Base-by-base conservation (phyloP, 148 eudicot species). In the Vaccinium vitisidaea region DNA sequence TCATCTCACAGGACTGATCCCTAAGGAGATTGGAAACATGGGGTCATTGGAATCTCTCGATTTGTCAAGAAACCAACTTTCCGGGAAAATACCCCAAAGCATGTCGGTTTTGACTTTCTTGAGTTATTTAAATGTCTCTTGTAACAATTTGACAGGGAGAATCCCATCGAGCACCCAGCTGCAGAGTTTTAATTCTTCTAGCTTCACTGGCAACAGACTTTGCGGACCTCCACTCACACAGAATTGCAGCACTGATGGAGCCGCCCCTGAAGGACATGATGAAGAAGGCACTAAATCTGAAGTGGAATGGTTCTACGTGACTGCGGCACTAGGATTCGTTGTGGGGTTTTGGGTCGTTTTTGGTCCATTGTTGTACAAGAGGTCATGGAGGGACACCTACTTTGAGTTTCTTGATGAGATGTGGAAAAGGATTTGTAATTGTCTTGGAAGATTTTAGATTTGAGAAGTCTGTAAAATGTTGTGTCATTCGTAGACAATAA, bases 151-250 rank as follows among this genome's bases (percentile, higher is more conserved):
- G n/a, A 0, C 4, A 4, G 77, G 77, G 1, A 73, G 46, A 73
- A 32, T 73, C n/a, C 77, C 77, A 73, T 73, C 21, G 8, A 36
- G 77, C 50, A 73, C 77, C 50, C 77, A 73, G 23, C 77, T 73
- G 8, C 77, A 73, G 50, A 73, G 77, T 23, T 11, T 73, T 1
- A 18, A 0, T 39, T 9, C 50, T 32, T 73, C 77, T 36, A 73
- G 77, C 50, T 73, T 73, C 77, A 73, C 4, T 4, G 77, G 77
- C 49, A 73, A 73, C 3, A 3, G 0, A 15, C 77, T 73, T 36
- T 73, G 77, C 21, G 77, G 77, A 39, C 48, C 11, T 73, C 77
- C 77, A 16, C 23, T 73, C n/a, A 16, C 48, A 8, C 11, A 36
- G 77, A 32, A 27, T 70, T 70, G 46, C 19, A 70, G 46, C 75